A percentile compares a stretch with the other conserved stretches of the same genome.
Evolutionary conservation across 2,329 filamentous ascomycete genomes (phyloP).

Genomic region (Fusarium illudens): DNA sequence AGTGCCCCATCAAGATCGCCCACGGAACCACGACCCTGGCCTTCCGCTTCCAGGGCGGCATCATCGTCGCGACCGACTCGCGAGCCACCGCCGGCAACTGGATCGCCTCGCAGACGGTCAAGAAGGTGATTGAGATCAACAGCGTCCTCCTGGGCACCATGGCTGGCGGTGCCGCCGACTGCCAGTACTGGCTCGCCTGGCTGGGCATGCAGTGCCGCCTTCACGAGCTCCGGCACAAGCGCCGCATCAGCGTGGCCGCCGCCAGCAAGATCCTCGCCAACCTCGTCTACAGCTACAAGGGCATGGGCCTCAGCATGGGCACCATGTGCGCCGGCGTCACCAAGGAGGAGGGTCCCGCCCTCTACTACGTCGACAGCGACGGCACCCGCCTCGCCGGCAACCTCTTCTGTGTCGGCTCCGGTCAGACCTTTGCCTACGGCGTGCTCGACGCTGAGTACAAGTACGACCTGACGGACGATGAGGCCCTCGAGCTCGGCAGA

Average conservation of each 20-base stretch:
- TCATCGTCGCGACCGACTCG: slow-evolving; percentile 98
- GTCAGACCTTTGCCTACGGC: slow-evolving; percentile 98
- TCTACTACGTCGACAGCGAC: slow-evolving; percentile 97
- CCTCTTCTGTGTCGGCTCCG: slow-evolving; percentile 97
- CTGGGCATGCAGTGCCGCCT: slow-evolving; percentile 99
- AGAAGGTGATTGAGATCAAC: slow-evolving; percentile 99
- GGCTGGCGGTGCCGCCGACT: slow-evolving; percentile 98
- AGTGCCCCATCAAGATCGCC: slow-evolving; percentile 98
- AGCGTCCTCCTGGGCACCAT: slow-evolving; percentile 93
- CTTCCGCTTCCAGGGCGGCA: slow-evolving; percentile 97
- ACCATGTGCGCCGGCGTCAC: slow-evolving; percentile 99
- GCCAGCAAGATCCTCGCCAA: slow-evolving; percentile 99
- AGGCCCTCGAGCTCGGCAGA: slow-evolving; percentile 88
- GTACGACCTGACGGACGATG: slow-evolving; percentile 87
- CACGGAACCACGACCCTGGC: slow-evolving; percentile 98
- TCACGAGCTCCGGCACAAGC: slow-evolving; percentile 99
- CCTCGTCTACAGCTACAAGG: slow-evolving; percentile 98
- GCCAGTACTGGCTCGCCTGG: slow-evolving; percentile 99
- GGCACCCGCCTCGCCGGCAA: slow-evolving; percentile 92
- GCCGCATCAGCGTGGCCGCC: slow-evolving; percentile 95
- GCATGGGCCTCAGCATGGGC: slow-evolving; percentile 98
- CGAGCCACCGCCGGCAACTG: slow-evolving; percentile 97
- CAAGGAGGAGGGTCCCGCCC: slow-evolving; percentile 91
- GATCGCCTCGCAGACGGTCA: slow-evolving; percentile 99
- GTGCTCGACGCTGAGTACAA: slow-evolving; percentile 95